Percentiles rank a stretch among this genome's conserved stretches.
Conservation (phyloP, 768 basidiomycete species). For the Basidioascus undulatus region DNA sequence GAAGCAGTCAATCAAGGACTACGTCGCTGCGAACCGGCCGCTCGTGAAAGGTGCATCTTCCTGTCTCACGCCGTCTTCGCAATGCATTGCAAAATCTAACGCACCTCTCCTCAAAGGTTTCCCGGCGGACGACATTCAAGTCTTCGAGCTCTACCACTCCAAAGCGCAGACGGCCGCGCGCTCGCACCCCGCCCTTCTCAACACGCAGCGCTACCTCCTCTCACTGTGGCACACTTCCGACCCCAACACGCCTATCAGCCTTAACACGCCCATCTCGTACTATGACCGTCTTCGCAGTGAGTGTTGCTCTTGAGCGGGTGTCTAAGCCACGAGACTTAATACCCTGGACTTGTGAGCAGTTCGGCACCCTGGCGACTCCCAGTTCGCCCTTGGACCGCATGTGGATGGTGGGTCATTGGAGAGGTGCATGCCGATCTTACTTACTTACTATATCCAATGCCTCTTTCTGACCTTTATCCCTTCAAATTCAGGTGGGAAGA, state of each 20-base stretch:
- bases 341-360: no score
- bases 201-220: conserved; percentile 33
- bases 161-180: conserved; percentile 39
- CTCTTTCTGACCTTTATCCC: no score
- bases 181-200: conserved; percentile 34
- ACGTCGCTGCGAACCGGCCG: conserved; percentile 12
- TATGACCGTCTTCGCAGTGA: conserved; percentile 51
- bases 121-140: conserved; percentile 41
- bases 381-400: conserved; percentile 25
- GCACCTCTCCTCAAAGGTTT: conserved; percentile 27
- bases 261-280: conserved; percentile 42
- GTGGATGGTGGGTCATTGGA: conserved; percentile 50
- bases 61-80: no score
- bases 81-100: no score
- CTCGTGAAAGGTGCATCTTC: no score
- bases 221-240: conserved; percentile 34
- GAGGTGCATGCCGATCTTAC: no score
- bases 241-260: conserved; percentile 22
- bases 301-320: no score
- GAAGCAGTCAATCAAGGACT: conserved; percentile 23
- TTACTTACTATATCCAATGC: no score
- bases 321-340: no score
- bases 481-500: conserved; percentile 56
- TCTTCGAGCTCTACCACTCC: conserved; percentile 50
- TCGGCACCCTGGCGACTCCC: conserved; percentile 40